Evolutionary conservation across 2,329 filamentous ascomycete species (phyloP).

Genomic region (Calonectria hawksworthii): DNA sequence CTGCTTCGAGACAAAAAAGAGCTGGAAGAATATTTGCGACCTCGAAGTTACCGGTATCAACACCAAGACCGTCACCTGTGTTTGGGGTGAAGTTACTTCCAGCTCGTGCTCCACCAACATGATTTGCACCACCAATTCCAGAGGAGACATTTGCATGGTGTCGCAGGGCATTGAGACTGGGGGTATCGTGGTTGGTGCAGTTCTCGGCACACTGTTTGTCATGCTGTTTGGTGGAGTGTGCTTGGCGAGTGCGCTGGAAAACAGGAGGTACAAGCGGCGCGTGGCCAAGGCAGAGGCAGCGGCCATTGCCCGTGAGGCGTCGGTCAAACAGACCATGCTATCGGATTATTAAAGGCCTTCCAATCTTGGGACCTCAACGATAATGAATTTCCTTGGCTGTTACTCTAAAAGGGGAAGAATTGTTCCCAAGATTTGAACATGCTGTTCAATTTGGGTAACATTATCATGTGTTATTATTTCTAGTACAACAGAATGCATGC

Average conservation of each 20-base stretch:
- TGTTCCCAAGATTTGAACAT: background rate
- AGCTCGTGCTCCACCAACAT: background rate
- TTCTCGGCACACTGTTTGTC: background rate
- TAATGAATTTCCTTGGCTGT: background rate
- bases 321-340: background rate
- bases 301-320: background rate
- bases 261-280: background rate
- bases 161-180: background rate
- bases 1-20: background rate
- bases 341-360: background rate
- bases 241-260: background rate
- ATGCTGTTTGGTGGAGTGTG: background rate
- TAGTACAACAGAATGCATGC: background rate
- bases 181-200: background rate
- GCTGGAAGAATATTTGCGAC: background rate
- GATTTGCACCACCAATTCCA: background rate
- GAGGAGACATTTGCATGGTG: slow-evolving; percentile 1
- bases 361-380: background rate
- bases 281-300: background rate
- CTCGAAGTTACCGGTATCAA: background rate
- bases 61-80: background rate
- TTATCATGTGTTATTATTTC: background rate
- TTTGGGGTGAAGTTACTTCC: background rate
- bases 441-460: background rate
- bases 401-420: background rate